These are phyloP conservation scores for Groenewaldozyma salmanticensis DNA, from an alignment of 805 yeast genomes.

Conservation along the genomic window DNA sequence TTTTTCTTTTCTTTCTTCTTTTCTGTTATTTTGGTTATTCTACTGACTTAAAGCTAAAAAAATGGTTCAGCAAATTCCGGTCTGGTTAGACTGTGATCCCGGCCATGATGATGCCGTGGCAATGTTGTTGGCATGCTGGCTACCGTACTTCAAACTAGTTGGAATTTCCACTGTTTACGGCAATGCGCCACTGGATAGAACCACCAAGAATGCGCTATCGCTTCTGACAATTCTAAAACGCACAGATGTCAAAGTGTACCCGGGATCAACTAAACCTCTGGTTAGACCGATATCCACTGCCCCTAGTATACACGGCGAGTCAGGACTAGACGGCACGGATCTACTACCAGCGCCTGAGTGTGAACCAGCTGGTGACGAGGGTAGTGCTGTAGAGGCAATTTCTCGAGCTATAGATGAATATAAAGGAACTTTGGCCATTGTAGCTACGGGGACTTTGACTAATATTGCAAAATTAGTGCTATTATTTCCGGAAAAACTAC, in stretches of 20 bases:
- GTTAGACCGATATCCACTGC: slow-evolving; percentile 42
- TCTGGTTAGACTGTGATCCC: slow-evolving; percentile 90
- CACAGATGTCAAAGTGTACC: slow-evolving; percentile 50
- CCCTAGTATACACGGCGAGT: slow-evolving; percentile 57
- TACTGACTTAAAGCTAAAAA: slow-evolving; percentile 1
- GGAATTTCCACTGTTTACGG: slow-evolving; percentile 78
- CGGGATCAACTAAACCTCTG: slow-evolving; percentile 56
- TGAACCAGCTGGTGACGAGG: slow-evolving; percentile 24
- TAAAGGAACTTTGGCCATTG: slow-evolving; percentile 44
- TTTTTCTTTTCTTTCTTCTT: neutral
- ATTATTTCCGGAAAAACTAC: slow-evolving; percentile 41
- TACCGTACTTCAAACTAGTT: slow-evolving; percentile 46
- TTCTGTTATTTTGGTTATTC: neutral
- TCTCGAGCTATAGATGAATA: slow-evolving; percentile 35
- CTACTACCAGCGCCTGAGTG: slow-evolving; percentile 42
- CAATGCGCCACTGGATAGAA: slow-evolving; percentile 50
- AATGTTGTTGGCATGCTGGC: slow-evolving; percentile 49
- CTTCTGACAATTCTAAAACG: slow-evolving; percentile 47
- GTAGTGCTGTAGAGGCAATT: slow-evolving; percentile 33
- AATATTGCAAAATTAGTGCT: slow-evolving; percentile 50
- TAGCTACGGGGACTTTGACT: slow-evolving; percentile 74
- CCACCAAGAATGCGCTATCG: slow-evolving; percentile 62
- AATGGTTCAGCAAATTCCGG: slow-evolving; percentile 35
- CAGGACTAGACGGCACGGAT: slow-evolving; percentile 71
- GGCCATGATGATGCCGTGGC: slow-evolving; percentile 87